Conservation (phyloP, 768 basidiomycete genomes). For the Udeniomyces megalosporus region DNA sequence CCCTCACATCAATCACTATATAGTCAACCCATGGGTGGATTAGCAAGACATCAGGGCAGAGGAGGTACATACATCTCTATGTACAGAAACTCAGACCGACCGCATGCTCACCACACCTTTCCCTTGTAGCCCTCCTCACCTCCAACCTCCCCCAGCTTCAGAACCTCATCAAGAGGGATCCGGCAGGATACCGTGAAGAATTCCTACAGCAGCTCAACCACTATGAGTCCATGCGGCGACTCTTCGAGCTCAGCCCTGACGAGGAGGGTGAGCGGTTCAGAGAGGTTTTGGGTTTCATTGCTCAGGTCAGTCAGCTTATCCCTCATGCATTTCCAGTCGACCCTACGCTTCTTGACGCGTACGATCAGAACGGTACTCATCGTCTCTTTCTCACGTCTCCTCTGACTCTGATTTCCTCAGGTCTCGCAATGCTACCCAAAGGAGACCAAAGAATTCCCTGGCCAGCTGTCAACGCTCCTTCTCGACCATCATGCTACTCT, state of each 20-base stretch:
- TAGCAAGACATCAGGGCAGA: neutral
- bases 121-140: conserved; percentile 45
- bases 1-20: too few relatives aligned
- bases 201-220: conserved; percentile 85
- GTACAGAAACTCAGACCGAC: neutral
- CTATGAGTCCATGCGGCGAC: conserved; percentile 70
- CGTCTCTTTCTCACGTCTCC: neutral
- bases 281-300: conserved; percentile 78
- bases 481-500: conserved; percentile 61
- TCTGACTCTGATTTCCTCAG: conserved; percentile 27
- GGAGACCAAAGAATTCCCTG: conserved; percentile 72
- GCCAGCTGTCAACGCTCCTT: conserved; percentile 59
- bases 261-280: conserved; percentile 60
- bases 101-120: neutral
- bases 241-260: conserved; percentile 64
- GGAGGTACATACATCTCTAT: neutral
- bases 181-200: conserved; percentile 77
- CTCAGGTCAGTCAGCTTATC: conserved; percentile 43
- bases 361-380: neutral
- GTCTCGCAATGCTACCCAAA: conserved; percentile 87
- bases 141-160: conserved; percentile 88
- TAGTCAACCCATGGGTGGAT: neutral
- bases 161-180: conserved; percentile 91
- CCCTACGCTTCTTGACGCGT: too few relatives aligned
- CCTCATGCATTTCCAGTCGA: neutral